Evolutionary conservation across 2,329 filamentous ascomycete species (phyloP).

Genomic region (Pezicula neosporulosa): DNA sequence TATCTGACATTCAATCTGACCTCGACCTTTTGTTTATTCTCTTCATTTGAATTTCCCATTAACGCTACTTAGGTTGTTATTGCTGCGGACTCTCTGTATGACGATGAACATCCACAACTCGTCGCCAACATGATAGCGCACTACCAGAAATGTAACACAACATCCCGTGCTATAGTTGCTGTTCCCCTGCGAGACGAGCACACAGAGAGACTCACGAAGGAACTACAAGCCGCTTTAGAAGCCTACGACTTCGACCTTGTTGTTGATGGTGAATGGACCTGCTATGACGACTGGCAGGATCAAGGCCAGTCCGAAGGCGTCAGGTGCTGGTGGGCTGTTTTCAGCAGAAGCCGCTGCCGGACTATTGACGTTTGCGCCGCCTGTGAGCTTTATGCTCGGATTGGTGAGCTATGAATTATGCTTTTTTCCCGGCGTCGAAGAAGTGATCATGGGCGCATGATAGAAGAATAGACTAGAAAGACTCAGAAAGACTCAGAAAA

Average conservation of each 20-base stretch:
- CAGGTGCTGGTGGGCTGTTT: background rate
- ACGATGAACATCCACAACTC: constrained; percentile 73
- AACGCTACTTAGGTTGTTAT: constrained; percentile 61
- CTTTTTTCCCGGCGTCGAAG: too few relatives aligned
- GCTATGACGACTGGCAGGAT: constrained; percentile 71
- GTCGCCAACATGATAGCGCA: constrained; percentile 66
- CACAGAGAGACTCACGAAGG: constrained; percentile 55
- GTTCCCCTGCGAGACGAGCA: constrained; percentile 74
- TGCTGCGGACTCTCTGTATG: constrained; percentile 84
- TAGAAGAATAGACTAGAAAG: too few relatives aligned
- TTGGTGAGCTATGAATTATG: too few relatives aligned
- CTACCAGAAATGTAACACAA: constrained; percentile 56
- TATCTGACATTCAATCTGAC: background rate
- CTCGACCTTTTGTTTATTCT: constrained; percentile 12
- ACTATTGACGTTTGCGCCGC: too few relatives aligned
- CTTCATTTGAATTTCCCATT: constrained; percentile 1
- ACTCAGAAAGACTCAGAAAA: too few relatives aligned
- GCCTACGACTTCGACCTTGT: constrained; percentile 48
- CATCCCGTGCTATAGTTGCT: constrained; percentile 72
- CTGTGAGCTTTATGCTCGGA: too few relatives aligned
- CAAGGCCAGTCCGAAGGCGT: background rate
- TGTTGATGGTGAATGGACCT: constrained; percentile 59
- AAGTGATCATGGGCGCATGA: too few relatives aligned
- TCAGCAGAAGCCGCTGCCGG: background rate
- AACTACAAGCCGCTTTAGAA: constrained; percentile 60